Evolutionary conservation across 345 rosid genomes (phyloP).

Genomic region (Litchi chinensis): DNA sequence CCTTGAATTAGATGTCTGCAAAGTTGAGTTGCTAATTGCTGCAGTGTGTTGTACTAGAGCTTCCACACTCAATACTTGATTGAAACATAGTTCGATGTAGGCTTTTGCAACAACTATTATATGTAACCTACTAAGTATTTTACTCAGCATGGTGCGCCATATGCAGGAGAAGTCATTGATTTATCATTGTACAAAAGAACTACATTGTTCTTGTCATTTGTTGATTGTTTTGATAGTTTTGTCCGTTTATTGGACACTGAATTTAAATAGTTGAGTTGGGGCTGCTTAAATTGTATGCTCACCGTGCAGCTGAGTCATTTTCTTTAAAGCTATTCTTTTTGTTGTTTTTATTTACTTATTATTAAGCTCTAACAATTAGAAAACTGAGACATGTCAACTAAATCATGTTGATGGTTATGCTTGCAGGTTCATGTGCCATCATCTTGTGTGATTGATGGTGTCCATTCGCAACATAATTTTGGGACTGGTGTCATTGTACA

Average conservation of each 20-base stretch:
- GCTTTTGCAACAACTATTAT: not conserved
- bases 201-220: not conserved
- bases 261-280: not conserved
- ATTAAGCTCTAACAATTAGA: too few relatives aligned
- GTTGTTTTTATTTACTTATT: not conserved
- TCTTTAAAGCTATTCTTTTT: not conserved
- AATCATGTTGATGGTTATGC: constrained; percentile 5
- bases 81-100: not conserved
- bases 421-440: constrained; percentile 93
- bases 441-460: constrained; percentile 92
- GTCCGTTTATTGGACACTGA: not conserved
- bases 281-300: not conserved
- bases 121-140: not conserved
- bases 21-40: not conserved
- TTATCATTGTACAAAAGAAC: not conserved
- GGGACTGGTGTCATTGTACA: constrained; percentile 90
- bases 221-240: not conserved
- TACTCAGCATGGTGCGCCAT: not conserved
- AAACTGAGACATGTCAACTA: not conserved
- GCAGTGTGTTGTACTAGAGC: not conserved
- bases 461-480: constrained; percentile 72
- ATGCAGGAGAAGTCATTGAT: not conserved
- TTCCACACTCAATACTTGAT: not conserved
- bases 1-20: constrained; percentile 3
- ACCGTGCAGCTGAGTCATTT: not conserved